These are phyloP conservation scores for Falciphora oryzae DNA, from an alignment of 2,329 filamentous ascomycete genomes.

Conservation along the genomic window DNA sequence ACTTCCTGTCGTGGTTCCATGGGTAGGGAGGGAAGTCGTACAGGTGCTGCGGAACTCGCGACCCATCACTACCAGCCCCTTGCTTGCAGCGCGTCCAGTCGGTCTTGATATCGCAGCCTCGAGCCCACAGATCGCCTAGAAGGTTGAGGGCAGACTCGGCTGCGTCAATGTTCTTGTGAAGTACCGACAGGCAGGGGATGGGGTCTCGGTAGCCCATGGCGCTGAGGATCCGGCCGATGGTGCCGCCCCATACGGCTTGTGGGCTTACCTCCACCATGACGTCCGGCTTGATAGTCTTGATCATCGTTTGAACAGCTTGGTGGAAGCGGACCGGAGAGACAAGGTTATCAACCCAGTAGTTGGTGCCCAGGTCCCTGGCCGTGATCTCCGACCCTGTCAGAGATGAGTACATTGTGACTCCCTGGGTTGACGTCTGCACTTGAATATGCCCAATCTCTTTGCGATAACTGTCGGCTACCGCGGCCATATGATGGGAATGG, in stretches of 20 bases:
- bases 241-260: slow-evolving; percentile 14
- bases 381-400: slow-evolving; percentile 15
- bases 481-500: slow-evolving; percentile 24
- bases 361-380: slow-evolving; percentile 12
- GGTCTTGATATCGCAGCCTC: slow-evolving; percentile 8
- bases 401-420: slow-evolving; percentile 17
- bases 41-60: slow-evolving; percentile 17
- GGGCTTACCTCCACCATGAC: slow-evolving; percentile 18
- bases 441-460: slow-evolving; percentile 9
- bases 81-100: slow-evolving; percentile 12
- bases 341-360: slow-evolving; percentile 32
- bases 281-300: slow-evolving; percentile 11
- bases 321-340: slow-evolving; percentile 27
- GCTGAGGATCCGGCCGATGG: slow-evolving; percentile 11
- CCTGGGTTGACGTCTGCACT: not conserved
- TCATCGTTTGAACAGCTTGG: slow-evolving; percentile 19
- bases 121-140: slow-evolving; percentile 15
- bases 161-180: slow-evolving; percentile 12
- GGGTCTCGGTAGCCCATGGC: slow-evolving; percentile 1
- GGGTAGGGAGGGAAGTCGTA: slow-evolving; percentile 34
- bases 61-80: not conserved
- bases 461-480: slow-evolving; percentile 17
- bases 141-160: slow-evolving; percentile 8
- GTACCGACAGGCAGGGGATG: slow-evolving; percentile 14
- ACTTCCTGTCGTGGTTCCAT: slow-evolving; percentile 31